Evolutionary conservation across 2,329 filamentous ascomycete genomes (phyloP).

Genomic region (Aspergillus costaricaensis): DNA sequence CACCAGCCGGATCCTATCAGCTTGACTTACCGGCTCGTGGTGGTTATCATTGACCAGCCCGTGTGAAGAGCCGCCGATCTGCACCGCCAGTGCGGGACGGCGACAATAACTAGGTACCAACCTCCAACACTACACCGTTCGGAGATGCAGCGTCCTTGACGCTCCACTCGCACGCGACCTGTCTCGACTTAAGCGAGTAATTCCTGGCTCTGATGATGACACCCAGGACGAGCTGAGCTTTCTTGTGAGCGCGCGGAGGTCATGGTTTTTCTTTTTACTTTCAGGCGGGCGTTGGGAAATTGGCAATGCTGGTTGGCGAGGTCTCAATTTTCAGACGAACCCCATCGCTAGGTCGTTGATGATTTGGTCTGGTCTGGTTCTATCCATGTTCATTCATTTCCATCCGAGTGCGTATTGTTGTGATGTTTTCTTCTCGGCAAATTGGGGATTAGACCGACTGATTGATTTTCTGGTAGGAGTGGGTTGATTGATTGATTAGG

Average conservation of each 20-base stretch:
- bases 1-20: neutral
- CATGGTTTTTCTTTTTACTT: too few species aligned
- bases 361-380: too few species aligned
- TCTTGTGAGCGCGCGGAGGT: conserved; percentile 26
- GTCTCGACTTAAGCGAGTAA: conserved; percentile 18
- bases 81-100: neutral
- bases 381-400: neutral
- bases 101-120: too few species aligned
- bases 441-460: neutral
- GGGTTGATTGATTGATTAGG: neutral
- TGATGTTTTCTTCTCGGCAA: neutral
- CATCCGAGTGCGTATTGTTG: neutral
- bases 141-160: conserved; percentile 5
- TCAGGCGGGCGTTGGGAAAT: neutral
- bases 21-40: conserved; percentile 24
- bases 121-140: neutral
- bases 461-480: neutral
- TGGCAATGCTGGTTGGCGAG: neutral
- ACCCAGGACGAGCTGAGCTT: conserved; percentile 44
- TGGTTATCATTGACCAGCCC: conserved; percentile 34
- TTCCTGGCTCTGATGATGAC: conserved; percentile 33
- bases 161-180: neutral
- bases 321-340: too few species aligned
- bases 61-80: neutral
- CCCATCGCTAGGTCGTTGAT: neutral